Evolutionary conservation across 1,284 basidiomycete species (phyloP).

Genomic region (Coniophora puteana): DNA sequence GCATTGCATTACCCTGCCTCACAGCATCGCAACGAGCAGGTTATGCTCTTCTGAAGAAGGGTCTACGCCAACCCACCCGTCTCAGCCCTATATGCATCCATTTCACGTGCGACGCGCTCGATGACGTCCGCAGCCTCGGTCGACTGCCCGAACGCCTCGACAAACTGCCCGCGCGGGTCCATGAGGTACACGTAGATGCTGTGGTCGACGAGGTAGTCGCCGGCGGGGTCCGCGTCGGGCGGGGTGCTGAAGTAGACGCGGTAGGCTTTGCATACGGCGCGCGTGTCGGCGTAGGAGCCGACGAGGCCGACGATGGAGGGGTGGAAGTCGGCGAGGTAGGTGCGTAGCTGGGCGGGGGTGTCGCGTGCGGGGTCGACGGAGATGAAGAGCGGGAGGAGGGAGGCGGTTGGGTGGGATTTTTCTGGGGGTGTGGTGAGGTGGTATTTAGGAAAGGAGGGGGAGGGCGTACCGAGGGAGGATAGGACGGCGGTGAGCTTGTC

Average conservation of each 20-base stretch:
- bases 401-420: conserved; percentile 58
- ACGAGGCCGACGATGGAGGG: conserved; percentile 86
- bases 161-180: conserved; percentile 93
- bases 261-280: conserved; percentile 90
- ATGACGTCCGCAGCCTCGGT: conserved; percentile 71
- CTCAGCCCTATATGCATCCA: conserved; percentile 51
- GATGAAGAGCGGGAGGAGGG: conserved; percentile 87
- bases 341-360: conserved; percentile 55
- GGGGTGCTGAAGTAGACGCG: conserved; percentile 99
- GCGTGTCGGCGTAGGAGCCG: conserved; percentile 84
- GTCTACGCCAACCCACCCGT: conserved; percentile 30
- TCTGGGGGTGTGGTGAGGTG: conserved; percentile 40
- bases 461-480: conserved; percentile 61
- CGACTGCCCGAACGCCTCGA: conserved; percentile 94
- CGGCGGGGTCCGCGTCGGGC: conserved; percentile 79
- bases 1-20: no score
- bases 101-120: conserved; percentile 52
- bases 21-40: no score
- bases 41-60: not conserved
- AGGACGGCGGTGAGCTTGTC: conserved; percentile 94
- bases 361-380: conserved; percentile 96
- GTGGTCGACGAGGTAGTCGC: conserved; percentile 97
- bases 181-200: conserved; percentile 98
- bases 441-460: not conserved
- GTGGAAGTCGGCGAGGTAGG: conserved; percentile 84